These are phyloP conservation scores for Talaromyces sp. DNA, from an alignment of 2,329 filamentous ascomycete genomes.

Conservation along the genomic window DNA sequence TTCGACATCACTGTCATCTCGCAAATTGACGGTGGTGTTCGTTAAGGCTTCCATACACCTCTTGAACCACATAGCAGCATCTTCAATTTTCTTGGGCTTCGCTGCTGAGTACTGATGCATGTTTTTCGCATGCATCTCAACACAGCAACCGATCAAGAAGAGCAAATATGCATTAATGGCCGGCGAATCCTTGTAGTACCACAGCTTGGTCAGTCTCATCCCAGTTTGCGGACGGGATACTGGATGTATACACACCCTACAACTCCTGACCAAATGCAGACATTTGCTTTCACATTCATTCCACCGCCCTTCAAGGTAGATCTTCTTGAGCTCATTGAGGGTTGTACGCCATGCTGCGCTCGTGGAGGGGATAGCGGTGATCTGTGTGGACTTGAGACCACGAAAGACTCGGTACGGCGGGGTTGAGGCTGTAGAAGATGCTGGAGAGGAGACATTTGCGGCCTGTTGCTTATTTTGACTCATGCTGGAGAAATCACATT, in stretches of 20 bases:
- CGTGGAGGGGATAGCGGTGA: background rate
- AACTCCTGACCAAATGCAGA: slow-evolving; percentile 2
- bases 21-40: background rate
- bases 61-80: slow-evolving; percentile 15
- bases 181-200: background rate
- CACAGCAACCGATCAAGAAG: slow-evolving; percentile 15
- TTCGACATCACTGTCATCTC: background rate
- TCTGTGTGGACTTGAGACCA: slow-evolving; percentile 13
- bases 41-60: slow-evolving; percentile 9
- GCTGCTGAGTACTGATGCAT: slow-evolving; percentile 19
- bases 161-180: slow-evolving; percentile 10
- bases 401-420: slow-evolving; percentile 17
- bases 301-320: slow-evolving; percentile 15
- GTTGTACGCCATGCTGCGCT: slow-evolving; percentile 9
- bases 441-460: background rate
- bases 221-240: background rate
- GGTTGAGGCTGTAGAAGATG: slow-evolving; percentile 5
- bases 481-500: background rate
- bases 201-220: background rate
- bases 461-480: background rate
- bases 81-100: slow-evolving; percentile 14
- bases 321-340: slow-evolving; percentile 8
- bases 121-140: slow-evolving; percentile 18
- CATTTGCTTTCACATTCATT: slow-evolving; percentile 17
- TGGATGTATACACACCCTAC: slow-evolving; percentile 2